phyloP scores from a whole-genome alignment of 2,329 filamentous ascomycete species.

The Paraphaeosphaeria sporulosa region DNA sequence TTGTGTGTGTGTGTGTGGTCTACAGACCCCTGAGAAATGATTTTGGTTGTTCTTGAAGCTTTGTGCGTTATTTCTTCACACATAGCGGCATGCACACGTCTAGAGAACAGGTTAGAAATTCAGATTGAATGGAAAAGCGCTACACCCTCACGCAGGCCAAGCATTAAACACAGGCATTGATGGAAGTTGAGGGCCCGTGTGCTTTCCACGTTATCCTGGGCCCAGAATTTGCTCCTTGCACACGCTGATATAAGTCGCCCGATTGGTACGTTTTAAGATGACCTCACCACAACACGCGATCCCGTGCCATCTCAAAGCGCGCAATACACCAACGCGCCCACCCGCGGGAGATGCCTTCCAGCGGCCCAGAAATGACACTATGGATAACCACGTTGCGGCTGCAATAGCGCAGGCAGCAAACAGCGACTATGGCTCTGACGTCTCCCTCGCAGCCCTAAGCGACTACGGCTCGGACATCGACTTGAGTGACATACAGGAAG shows the following conservation, averaged over 20 bases:
- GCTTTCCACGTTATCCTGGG: background rate
- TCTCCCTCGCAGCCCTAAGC: slow-evolving; percentile 53
- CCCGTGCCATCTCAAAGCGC: slow-evolving; percentile 14
- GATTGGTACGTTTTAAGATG: slow-evolving; percentile 12
- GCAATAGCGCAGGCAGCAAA: slow-evolving; percentile 19
- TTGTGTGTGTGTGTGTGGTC: background rate
- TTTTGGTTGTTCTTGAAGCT: background rate
- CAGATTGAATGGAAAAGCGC: background rate
- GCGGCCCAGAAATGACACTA: slow-evolving; percentile 31
- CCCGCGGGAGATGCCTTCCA: slow-evolving; percentile 1
- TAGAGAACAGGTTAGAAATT: background rate
- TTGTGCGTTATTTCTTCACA: background rate
- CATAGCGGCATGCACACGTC: background rate
- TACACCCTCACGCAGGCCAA: background rate
- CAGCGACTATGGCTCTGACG: slow-evolving; percentile 71
- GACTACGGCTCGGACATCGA: slow-evolving; percentile 73
- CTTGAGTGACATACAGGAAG: slow-evolving; percentile 61
- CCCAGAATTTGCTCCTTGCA: background rate
- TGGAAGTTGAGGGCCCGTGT: background rate
- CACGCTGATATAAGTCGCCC: background rate
- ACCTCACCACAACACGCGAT: slow-evolving; percentile 24
- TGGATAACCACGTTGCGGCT: slow-evolving; percentile 25
- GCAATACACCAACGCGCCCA: slow-evolving; percentile 9
- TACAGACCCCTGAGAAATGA: background rate
- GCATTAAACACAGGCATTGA: background rate